These are phyloP conservation scores for Nakazawaea populi DNA, from an alignment of 805 yeast species.

Conservation along the genomic window DNA sequence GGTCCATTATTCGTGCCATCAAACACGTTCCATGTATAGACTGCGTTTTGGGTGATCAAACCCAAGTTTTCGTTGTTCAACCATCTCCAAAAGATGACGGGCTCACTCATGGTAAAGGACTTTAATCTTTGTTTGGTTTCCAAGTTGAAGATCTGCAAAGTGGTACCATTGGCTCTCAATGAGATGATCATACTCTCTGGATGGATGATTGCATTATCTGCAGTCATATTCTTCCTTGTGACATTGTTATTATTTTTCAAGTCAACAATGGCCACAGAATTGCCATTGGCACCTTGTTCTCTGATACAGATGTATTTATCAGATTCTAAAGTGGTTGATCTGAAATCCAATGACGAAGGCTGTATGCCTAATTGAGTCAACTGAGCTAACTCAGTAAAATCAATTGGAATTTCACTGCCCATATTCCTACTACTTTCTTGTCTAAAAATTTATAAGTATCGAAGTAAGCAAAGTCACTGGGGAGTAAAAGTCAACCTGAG, in stretches of 20 bases:
- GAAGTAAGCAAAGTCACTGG: neutral
- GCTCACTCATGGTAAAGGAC: conserved; percentile 79
- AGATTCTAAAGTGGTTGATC: conserved; percentile 90
- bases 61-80: conserved; percentile 68
- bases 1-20: conserved; percentile 85
- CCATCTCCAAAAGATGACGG: conserved; percentile 97
- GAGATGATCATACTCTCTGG: conserved; percentile 87
- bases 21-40: conserved; percentile 79
- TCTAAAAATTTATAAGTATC: neutral
- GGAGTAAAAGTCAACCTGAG: too few relatives aligned
- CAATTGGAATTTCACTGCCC: conserved; percentile 77
- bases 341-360: conserved; percentile 80
- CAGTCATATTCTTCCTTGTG: conserved; percentile 89
- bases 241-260: conserved; percentile 72
- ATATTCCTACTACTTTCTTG: neutral
- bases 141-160: conserved; percentile 89
- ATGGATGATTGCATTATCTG: conserved; percentile 96
- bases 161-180: conserved; percentile 92
- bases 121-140: conserved; percentile 84
- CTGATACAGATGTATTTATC: conserved; percentile 85
- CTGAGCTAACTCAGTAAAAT: conserved; percentile 92
- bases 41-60: conserved; percentile 69
- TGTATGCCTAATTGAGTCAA: conserved; percentile 82
- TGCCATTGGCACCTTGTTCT: conserved; percentile 57
- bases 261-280: conserved; percentile 92